Evolutionary conservation across 495 filamentous ascomycete species (phyloP).

Genomic region (Aspergillus egyptiacus): DNA sequence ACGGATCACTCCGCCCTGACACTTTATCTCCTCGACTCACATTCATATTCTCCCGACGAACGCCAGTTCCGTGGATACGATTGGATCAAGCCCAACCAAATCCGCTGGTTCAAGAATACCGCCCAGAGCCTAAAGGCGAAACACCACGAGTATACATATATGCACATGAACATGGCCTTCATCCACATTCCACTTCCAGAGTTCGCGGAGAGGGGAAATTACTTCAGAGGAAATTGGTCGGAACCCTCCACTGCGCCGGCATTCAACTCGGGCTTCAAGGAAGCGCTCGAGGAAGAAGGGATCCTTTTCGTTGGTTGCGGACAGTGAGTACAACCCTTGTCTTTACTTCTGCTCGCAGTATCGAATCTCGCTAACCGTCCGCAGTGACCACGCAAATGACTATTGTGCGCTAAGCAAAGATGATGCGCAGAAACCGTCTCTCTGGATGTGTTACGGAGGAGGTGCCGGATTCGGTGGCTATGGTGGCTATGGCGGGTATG

Average conservation of each 20-base stretch:
- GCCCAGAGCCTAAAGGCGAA: constrained; percentile 60
- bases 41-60: constrained; percentile 88
- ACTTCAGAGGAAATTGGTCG: constrained; percentile 58
- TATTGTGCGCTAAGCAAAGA: constrained; percentile 70
- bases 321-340: constrained; percentile 67
- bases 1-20: constrained; percentile 84
- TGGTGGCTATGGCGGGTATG: constrained; percentile 79
- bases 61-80: constrained; percentile 81
- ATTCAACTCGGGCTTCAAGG: constrained; percentile 82
- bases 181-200: constrained; percentile 96
- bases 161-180: constrained; percentile 94
- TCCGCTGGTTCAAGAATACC: constrained; percentile 84
- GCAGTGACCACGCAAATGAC: constrained; percentile 89
- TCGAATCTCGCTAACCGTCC: constrained; percentile 1
- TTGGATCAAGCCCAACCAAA: constrained; percentile 91
- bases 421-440: constrained; percentile 48
- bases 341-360: neutral
- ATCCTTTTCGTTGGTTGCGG: constrained; percentile 84
- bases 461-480: constrained; percentile 89
- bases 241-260: constrained; percentile 78
- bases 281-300: constrained; percentile 78
- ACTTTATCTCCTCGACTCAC: constrained; percentile 88
- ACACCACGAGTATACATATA: constrained; percentile 77
- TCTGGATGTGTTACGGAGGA: constrained; percentile 99
- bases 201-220: constrained; percentile 52